A percentile compares a stretch with the other conserved stretches of the same genome.
phyloP scores from a whole-genome alignment of 345 rosid genomes.

The Moricandia arvensis region DNA sequence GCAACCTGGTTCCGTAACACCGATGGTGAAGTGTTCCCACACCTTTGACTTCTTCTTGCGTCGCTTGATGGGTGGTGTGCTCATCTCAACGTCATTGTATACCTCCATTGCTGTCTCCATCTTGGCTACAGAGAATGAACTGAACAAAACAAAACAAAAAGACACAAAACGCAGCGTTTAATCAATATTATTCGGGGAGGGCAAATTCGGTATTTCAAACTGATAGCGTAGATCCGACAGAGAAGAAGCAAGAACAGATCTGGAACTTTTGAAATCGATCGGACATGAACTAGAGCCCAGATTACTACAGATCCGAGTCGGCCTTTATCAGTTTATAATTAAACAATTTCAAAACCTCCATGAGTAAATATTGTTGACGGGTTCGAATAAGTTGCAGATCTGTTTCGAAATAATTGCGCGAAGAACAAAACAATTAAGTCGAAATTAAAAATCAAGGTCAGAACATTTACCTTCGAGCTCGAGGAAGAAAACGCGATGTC shows the following conservation, averaged over 20 bases:
- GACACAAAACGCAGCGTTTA: neutral
- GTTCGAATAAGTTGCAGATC: neutral
- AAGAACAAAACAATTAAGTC: neutral
- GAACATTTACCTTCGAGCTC: neutral
- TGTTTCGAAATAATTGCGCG: neutral
- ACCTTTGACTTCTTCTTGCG: constrained; percentile 78
- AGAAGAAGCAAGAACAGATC: neutral
- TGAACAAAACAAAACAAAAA: neutral
- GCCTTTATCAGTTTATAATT: neutral
- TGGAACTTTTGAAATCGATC: neutral
- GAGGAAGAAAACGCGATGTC: neutral
- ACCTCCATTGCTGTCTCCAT: constrained; percentile 24
- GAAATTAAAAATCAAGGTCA: neutral
- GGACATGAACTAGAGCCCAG: neutral
- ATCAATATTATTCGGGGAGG: neutral
- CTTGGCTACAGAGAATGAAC: neutral
- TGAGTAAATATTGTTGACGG: neutral
- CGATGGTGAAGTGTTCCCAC: constrained; percentile 90
- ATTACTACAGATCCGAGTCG: neutral
- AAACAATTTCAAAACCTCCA: neutral
- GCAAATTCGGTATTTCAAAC: neutral
- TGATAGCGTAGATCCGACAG: neutral
- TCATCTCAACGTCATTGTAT: constrained; percentile 23
- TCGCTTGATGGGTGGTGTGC: constrained; percentile 18
- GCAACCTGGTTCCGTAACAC: constrained; percentile 62